Evolutionary conservation across 139 green algal genomes (phyloP), one percentile per base, ranked within the genome.

Genomic region (Trebouxia sp.): DNA sequence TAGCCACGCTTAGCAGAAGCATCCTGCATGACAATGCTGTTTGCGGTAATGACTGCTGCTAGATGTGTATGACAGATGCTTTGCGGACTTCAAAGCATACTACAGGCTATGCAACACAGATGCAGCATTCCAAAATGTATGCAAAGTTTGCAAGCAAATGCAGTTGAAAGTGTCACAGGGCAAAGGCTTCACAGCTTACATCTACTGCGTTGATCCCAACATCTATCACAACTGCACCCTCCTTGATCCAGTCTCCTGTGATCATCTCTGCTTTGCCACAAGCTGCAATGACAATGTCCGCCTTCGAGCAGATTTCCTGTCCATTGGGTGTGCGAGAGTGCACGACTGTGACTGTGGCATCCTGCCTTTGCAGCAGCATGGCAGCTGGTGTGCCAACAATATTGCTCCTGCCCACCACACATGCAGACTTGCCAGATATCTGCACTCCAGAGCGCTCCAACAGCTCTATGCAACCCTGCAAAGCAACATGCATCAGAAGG

Each of bases 251-350:
- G 78, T 95, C 87, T 10, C 86, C 87, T 26, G 85, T 86, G 6
- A 99, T 87, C 75, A 99, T 94, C 80, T 98, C 90, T 42, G 95
- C 84, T 58, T 91, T 82, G 38, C 96, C 96, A 37, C 86, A 90
- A 7, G 96, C 97, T 3, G 97, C 96, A 20, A 99, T 91, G 28
- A 99, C 87, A 82, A 99, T 97, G 91, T 99, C 96, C 22, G 97
- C 97, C 55, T 96, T 72, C 5, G 84, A 75, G 53, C 92, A 91
- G 11, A 97, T 89, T 0, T 86, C 78, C 67, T 87, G 76, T 22
- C 90, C 89, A 66, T 96, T 82, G 45, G 88, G 35, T 17, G 86
- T 91, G 30, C 83, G 79, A 4, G 88, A 91, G 83, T 83, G 78
- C 41, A 80, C 65, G 14, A 86, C 81, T 32, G 72, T 80, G 22